phyloP scores from a whole-genome alignment of 768 basidiomycete genomes.

The Russula sp. region DNA sequence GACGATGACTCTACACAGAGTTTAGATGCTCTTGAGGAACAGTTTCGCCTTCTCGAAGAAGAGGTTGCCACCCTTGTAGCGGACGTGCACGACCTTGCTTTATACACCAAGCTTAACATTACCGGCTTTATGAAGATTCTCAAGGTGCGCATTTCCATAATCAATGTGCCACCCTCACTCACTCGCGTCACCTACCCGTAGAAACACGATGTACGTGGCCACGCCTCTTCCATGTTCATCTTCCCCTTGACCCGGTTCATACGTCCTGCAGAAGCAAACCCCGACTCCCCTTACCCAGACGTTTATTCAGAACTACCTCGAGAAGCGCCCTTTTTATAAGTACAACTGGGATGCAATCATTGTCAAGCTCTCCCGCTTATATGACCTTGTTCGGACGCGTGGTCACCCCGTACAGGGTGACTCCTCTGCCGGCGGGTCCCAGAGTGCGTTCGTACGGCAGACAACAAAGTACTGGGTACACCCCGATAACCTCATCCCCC shows the following conservation, averaged over 20 bases:
- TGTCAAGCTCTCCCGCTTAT: slow-evolving; percentile 90
- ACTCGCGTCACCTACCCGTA: slow-evolving; percentile 25
- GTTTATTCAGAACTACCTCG: slow-evolving; percentile 88
- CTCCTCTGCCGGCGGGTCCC: slow-evolving; percentile 86
- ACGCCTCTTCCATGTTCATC: background rate
- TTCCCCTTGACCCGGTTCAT: background rate
- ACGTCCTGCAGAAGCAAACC: slow-evolving; percentile 77
- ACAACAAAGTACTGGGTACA: slow-evolving; percentile 99
- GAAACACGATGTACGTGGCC: slow-evolving; percentile 82
- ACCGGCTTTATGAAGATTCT: slow-evolving; percentile 99
- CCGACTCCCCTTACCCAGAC: slow-evolving; percentile 69
- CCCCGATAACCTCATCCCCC: slow-evolving; percentile 86
- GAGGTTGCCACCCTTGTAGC: slow-evolving; percentile 94
- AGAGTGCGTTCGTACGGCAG: slow-evolving; percentile 96
- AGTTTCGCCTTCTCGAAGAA: slow-evolving; percentile 84
- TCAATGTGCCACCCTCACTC: background rate
- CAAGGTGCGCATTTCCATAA: slow-evolving; percentile 46
- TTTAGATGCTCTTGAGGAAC: slow-evolving; percentile 72
- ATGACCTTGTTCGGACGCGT: slow-evolving; percentile 90
- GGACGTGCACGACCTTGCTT: slow-evolving; percentile 82
- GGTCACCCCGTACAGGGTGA: slow-evolving; percentile 95
- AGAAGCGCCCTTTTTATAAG: slow-evolving; percentile 93
- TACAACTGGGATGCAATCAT: slow-evolving; percentile 95
- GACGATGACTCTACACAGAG: slow-evolving; percentile 45
- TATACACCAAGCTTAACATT: slow-evolving; percentile 95